Conservation (phyloP, 352 stramenopile genomes). For the Aphanomyces stellatus region DNA sequence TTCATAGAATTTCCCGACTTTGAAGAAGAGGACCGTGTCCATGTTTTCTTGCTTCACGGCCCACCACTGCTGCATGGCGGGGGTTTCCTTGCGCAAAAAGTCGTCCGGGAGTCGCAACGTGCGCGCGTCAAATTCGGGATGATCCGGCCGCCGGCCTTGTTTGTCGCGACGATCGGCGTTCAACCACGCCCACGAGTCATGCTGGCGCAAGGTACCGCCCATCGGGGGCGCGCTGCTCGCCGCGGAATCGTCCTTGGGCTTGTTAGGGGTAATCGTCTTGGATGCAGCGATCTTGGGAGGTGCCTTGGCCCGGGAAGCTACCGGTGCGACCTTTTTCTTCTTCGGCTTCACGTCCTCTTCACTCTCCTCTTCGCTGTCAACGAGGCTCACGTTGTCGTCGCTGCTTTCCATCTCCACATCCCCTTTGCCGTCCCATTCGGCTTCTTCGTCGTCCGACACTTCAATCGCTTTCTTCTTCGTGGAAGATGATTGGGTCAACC, state of each 20-base stretch:
- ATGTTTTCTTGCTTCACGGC: constrained; percentile 95
- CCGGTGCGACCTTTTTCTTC: constrained; percentile 6
- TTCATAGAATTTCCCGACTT: constrained; percentile 97
- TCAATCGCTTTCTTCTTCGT: constrained; percentile 26
- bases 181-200: constrained; percentile 92
- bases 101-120: constrained; percentile 87
- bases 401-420: constrained; percentile 29
- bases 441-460: constrained; percentile 44
- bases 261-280: constrained; percentile 18
- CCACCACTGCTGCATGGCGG: constrained; percentile 98
- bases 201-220: constrained; percentile 57
- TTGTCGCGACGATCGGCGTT: constrained; percentile 81
- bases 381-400: constrained; percentile 37
- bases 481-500: constrained; percentile 21
- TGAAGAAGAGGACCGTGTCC: constrained; percentile 99
- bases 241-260: constrained; percentile 22
- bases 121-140: constrained; percentile 88
- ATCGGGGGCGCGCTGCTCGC: constrained; percentile 42
- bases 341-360: constrained; percentile 25
- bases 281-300: constrained; percentile 29
- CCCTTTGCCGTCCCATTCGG: constrained; percentile 36
- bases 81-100: constrained; percentile 88
- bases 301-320: constrained; percentile 20
- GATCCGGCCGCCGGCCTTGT: constrained; percentile 59
- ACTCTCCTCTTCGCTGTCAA: constrained; percentile 36